Percentiles rank a stretch among this genome's conserved stretches.
Evolutionary conservation across 495 filamentous ascomycete genomes (phyloP).

Genomic region (Lepidopterella palustris): DNA sequence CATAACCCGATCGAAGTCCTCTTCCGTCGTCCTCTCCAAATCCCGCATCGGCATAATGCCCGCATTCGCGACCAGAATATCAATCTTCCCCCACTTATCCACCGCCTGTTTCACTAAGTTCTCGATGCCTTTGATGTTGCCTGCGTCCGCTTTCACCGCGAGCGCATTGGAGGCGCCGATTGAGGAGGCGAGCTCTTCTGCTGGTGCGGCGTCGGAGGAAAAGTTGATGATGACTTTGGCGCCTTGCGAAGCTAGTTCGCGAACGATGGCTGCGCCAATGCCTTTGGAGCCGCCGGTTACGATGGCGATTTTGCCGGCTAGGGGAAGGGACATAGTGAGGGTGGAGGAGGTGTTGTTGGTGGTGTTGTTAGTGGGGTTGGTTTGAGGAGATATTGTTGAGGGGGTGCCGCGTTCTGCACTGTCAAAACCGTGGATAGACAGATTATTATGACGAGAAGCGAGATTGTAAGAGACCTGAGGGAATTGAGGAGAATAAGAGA

Average conservation of each 20-base stretch:
- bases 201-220: slow-evolving; percentile 45
- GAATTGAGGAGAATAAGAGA: neutral
- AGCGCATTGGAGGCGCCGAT: slow-evolving; percentile 48
- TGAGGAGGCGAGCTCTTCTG: slow-evolving; percentile 48
- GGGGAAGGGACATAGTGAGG: slow-evolving; percentile 25
- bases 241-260: slow-evolving; percentile 49
- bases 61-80: slow-evolving; percentile 60
- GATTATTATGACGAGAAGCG: neutral
- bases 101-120: slow-evolving; percentile 42
- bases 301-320: slow-evolving; percentile 53
- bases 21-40: slow-evolving; percentile 53
- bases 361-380: neutral
- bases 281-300: slow-evolving; percentile 64
- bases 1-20: slow-evolving; percentile 51
- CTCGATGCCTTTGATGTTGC: slow-evolving; percentile 38
- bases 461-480: no score
- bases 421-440: neutral
- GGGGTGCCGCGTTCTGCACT: neutral
- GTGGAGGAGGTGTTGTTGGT: neutral
- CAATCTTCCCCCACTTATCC: slow-evolving; percentile 47
- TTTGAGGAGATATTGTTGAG: neutral
- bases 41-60: slow-evolving; percentile 48
- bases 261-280: slow-evolving; percentile 56
- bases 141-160: slow-evolving; percentile 51
- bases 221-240: slow-evolving; percentile 63